Percentiles rank a stretch among this genome's conserved stretches.
Evolutionary conservation across 2,329 filamentous ascomycete species (phyloP).

Genomic region (Ceratocystis ficicola): DNA sequence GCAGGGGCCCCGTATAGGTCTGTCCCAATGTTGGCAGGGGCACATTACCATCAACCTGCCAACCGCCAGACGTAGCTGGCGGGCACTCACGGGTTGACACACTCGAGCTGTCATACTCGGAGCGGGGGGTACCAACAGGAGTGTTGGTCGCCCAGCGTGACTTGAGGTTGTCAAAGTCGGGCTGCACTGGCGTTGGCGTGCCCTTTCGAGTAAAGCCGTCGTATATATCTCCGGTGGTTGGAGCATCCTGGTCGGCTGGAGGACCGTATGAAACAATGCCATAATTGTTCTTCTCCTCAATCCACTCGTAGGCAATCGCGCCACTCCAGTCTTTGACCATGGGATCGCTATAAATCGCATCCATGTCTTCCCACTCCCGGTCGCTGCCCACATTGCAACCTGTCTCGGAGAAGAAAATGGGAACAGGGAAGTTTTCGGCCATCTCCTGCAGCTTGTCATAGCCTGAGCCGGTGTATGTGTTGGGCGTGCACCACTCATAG

Average conservation of each 20-base stretch:
- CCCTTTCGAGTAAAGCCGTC: constrained; percentile 61
- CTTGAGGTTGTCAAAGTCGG: constrained; percentile 70
- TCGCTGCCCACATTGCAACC: constrained; percentile 58
- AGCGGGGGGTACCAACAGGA: constrained; percentile 54
- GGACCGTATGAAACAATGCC: constrained; percentile 67
- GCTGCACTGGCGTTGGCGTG: constrained; percentile 57
- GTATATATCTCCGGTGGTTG: constrained; percentile 36
- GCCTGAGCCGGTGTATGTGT: constrained; percentile 49
- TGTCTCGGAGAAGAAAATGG: constrained; percentile 81
- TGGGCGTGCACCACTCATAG: constrained; percentile 64
- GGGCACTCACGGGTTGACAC: constrained; percentile 59
- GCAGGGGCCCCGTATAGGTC: constrained; percentile 29
- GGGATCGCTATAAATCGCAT: constrained; percentile 59
- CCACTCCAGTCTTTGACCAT: constrained; percentile 65
- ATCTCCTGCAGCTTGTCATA: constrained; percentile 57
- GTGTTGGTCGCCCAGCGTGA: constrained; percentile 60
- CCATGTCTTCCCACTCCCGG: constrained; percentile 57
- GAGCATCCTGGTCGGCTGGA: constrained; percentile 38
- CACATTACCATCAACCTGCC: constrained; percentile 60
- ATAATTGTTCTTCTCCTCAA: constrained; percentile 71
- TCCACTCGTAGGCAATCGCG: constrained; percentile 82
- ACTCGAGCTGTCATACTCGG: constrained; percentile 50
- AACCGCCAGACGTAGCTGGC: constrained; percentile 52
- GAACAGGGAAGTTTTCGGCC: constrained; percentile 61
- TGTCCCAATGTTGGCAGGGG: constrained; percentile 57